Percentiles rank a stretch among this genome's conserved stretches.
These are phyloP conservation scores for Dryas alaskensis DNA, from an alignment of 306 rosid species.

Conservation along the genomic window DNA sequence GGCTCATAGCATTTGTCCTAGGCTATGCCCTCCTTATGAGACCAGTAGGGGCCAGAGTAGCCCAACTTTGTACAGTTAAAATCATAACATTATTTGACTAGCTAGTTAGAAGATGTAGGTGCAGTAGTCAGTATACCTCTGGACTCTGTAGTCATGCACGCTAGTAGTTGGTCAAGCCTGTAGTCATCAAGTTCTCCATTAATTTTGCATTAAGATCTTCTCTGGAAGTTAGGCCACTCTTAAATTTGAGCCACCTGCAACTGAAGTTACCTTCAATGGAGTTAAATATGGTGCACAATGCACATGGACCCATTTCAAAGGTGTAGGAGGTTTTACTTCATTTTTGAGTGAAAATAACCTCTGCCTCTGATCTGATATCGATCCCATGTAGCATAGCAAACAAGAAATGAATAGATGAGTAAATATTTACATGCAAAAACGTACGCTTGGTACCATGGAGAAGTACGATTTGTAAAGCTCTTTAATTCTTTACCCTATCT, in stretches of 20 bases:
- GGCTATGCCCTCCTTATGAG: not conserved
- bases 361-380: no score
- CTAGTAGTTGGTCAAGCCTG: constrained; percentile 33
- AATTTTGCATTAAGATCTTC: constrained; percentile 19
- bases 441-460: not conserved
- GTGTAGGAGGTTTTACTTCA: no score
- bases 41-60: not conserved
- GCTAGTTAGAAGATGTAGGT: not conserved
- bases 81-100: not conserved
- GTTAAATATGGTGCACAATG: no score
- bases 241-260: not conserved
- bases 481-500: not conserved
- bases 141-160: not conserved
- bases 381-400: no score
- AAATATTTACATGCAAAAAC: not conserved
- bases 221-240: constrained; percentile 14
- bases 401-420: not conserved
- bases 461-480: not conserved
- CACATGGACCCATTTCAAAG: no score
- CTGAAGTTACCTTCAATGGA: not conserved
- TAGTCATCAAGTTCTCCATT: constrained; percentile 20
- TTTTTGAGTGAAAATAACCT: no score
- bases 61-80: not conserved
- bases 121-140: not conserved
- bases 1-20: not conserved